phyloP scores from a whole-genome alignment of 345 rosid genomes.

The Linum lewisii region DNA sequence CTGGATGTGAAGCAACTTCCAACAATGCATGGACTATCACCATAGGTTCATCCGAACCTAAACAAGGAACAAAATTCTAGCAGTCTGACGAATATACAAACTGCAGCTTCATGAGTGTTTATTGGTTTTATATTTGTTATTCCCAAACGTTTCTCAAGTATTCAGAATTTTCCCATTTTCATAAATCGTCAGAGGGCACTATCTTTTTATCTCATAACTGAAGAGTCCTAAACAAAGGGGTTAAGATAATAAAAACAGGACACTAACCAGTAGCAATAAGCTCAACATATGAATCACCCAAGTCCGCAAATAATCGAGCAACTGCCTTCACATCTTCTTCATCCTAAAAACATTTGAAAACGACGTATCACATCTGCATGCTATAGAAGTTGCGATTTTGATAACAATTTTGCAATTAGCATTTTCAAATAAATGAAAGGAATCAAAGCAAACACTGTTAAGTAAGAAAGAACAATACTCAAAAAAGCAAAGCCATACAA shows the following conservation, averaged over 20 bases:
- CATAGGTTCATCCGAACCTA: slow-evolving; percentile 91
- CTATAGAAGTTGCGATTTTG: neutral
- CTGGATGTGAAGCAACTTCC: slow-evolving; percentile 91
- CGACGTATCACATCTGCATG: slow-evolving; percentile 4
- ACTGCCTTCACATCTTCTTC: slow-evolving; percentile 98
- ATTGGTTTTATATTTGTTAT: neutral
- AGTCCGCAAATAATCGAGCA: slow-evolving; percentile 90
- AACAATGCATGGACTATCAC: slow-evolving; percentile 72
- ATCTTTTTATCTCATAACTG: neutral
- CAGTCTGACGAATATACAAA: neutral
- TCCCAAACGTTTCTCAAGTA: neutral
- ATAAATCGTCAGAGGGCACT: neutral
- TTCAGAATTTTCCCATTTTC: neutral
- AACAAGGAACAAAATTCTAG: slow-evolving; percentile 1
- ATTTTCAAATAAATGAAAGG: neutral
- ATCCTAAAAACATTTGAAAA: slow-evolving; percentile 44
- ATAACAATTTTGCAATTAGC: neutral
- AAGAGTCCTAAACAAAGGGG: neutral
- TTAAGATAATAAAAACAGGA: neutral
- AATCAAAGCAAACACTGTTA: neutral
- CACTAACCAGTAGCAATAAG: slow-evolving; percentile 78
- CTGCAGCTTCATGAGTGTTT: neutral
- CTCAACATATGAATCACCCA: slow-evolving; percentile 97
- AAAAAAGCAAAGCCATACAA: neutral
- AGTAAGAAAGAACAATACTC: neutral